Evolutionary conservation across 352 stramenopile genomes (phyloP), one percentile per base, ranked within the genome.

Genomic region (Phytophthora meadii): DNA sequence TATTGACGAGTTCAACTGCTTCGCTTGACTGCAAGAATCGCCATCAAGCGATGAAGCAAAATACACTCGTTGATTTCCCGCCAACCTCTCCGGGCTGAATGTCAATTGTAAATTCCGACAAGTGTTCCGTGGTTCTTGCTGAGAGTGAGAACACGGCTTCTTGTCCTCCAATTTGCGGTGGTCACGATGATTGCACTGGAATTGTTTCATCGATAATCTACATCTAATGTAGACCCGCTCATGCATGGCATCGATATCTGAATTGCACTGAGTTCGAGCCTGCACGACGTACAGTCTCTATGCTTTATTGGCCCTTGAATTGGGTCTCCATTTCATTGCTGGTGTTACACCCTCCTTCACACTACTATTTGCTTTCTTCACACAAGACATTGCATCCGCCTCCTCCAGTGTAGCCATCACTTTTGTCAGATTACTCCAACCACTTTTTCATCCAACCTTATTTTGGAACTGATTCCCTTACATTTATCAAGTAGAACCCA

Each of bases 251-350:
- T 76, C 3, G 53, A 65, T 1, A 85, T 75, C 44, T 55, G 54
- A 87, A 44, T 62, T 91, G 1, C 27, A 14, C 65, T 76, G 10
- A 51, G 62, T 19, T 87, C 55, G 75, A 12, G 61, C 59, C 15
- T 64, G 64, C 48, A 80, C 81, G 19, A 54, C 86, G 17, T 98
- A 98, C 66, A 88, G 97, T 73, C 68, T 99, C 36, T 99, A 98
- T 64, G 93, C 84, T 12, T 84, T 99, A 5, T 93, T 61, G 96
- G 96, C 14, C 53, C 30, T 25, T 88, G 83, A n/a, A 81, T 99
- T 11, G 90, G 89, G 11, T 87, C 87, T 1, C 22, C 22, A 22
- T 22, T 22, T 22, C 22, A 15, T 3, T 50, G 25, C 27, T 99
- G 97, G 97, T 97, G 83, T 70, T 4, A 67, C 70, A 1, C 63